Percentiles rank a stretch among this genome's conserved stretches.
These are phyloP conservation scores for Chamaecyparis obtusa DNA, from an alignment of 75 land plant species.

Conservation along the genomic window DNA sequence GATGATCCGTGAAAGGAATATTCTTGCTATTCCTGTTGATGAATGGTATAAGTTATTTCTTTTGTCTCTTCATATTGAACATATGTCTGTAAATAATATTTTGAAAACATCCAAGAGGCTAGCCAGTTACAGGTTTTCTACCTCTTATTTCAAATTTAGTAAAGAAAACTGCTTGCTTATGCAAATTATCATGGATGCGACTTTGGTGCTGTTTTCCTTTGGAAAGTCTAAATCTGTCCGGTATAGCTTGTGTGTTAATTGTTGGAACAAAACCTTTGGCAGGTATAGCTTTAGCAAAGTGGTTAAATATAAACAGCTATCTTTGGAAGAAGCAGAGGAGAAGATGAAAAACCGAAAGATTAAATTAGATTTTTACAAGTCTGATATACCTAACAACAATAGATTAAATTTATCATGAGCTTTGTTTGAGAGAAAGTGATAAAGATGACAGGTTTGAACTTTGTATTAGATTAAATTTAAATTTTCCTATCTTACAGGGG, in stretches of 20 bases:
- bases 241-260: not conserved
- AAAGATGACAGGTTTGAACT: too few species aligned
- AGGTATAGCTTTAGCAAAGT: slow-evolving; percentile 95
- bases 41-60: slow-evolving; percentile 63
- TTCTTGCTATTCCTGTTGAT: slow-evolving; percentile 85
- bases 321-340: slow-evolving; percentile 98
- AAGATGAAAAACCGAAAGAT: slow-evolving; percentile 89
- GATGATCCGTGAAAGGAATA: slow-evolving; percentile 75
- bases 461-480: too few species aligned
- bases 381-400: too few species aligned
- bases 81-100: not conserved
- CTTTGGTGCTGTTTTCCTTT: not conserved
- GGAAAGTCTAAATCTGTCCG: not conserved
- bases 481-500: too few species aligned
- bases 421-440: too few species aligned
- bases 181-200: not conserved
- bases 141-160: not conserved
- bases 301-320: slow-evolving; percentile 90
- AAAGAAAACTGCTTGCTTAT: not conserved
- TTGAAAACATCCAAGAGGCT: not conserved
- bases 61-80: not conserved
- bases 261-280: not conserved
- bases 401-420: too few species aligned
- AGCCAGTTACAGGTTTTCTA: not conserved
- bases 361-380: too few species aligned